Base-by-base conservation (phyloP, 257 asterid species). In the Salvia hispanica region DNA sequence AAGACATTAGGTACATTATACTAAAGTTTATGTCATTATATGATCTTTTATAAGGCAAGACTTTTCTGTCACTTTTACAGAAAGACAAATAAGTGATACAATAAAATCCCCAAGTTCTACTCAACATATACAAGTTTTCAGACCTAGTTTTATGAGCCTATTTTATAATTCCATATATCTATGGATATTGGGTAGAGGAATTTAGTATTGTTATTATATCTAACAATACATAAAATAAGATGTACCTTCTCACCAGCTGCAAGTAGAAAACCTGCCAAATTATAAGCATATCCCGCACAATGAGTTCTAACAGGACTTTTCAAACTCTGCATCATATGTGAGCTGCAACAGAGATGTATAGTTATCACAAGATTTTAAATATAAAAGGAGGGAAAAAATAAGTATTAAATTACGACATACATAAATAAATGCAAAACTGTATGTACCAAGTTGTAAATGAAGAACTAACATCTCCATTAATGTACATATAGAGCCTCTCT, bases 161-260 rank as follows among this genome's bases (percentile, higher is more conserved):
- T 43, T 5, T 21, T 46, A 44, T 44, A 45, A 9, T 56, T 44
- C n/a, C 11, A 57, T 3, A 66, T 21, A 33, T 64, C 8, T 57
- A 16, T 28, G 9, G 66, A 25, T 1, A 25, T 25, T 25, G 31
- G 31, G 55, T n/a, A 44, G 59, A 54, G 31, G 4, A 65, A 13
- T 48, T 8, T 34, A 44, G 4, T 28, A 48, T 15, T 50, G 28
- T 40, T 33, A 47, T 62, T n/a, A 15, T 58, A 25, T 25, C 31
- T 25, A 25, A 25, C 37, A 43, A 42, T 39, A 40, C 36, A 40
- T 8, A 1, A 25, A 25, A 25, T 40, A 60, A 37, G 52, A 60
- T 18, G 15, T 76, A 90, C 97, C 97, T 91, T 94, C 74, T 88
- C 96, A 6, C 99, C 99, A 42, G 99, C 96, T 78, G 99, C 90